Conservation (phyloP, 371 early-diverging fungal species). For the Mucor plumbeus region DNA sequence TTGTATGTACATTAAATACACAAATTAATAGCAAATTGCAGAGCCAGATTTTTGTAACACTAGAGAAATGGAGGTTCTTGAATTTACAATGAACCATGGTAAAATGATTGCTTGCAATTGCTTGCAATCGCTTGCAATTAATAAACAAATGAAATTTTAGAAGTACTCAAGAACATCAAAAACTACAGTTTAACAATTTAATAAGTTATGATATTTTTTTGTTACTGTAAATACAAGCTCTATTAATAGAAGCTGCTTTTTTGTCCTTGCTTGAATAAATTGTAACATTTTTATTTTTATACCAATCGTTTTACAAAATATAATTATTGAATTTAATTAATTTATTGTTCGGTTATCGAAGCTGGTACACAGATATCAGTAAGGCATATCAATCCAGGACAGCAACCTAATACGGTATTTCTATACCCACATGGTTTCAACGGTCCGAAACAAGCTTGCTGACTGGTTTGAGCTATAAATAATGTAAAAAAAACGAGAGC, state of each 20-base stretch:
- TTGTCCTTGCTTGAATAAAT: background rate
- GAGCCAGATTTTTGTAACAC: no score
- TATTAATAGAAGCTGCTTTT: background rate
- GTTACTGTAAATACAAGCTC: no score
- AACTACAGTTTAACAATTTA: no score
- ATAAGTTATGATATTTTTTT: no score
- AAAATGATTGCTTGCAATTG: no score
- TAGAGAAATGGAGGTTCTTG: no score
- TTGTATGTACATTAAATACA: no score
- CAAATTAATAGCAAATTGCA: no score
- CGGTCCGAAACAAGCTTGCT: slow-evolving; percentile 1
- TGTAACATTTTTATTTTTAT: background rate
- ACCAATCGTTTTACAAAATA: background rate
- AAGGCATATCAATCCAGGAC: background rate
- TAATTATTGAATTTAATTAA: background rate
- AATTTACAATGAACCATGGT: no score
- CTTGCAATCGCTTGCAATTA: no score
- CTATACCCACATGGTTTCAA: background rate
- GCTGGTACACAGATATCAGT: background rate
- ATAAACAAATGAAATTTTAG: no score
- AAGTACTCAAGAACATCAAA: no score
- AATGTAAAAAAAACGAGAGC: background rate
- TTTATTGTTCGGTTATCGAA: background rate
- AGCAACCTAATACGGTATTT: background rate
- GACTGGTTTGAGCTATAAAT: background rate